Base-by-base conservation (phyloP, 2,329 filamentous ascomycete species). In the Colletotrichum liaoningense region DNA sequence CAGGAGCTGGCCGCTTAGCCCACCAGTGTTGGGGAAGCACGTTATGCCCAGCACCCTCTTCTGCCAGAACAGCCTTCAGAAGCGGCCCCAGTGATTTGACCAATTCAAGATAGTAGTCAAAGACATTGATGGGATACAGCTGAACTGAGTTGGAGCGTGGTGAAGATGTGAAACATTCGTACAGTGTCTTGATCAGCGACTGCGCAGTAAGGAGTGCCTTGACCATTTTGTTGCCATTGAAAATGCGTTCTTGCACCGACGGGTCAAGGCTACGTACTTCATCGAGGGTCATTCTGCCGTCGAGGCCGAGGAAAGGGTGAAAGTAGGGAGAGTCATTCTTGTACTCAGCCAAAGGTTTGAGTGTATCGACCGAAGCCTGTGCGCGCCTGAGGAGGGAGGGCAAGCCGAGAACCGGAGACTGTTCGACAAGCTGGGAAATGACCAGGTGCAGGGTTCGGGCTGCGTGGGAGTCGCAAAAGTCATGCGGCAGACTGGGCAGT, bases 121-220 rank as follows among this genome's bases (percentile, higher is more conserved):
- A 94, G 26, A 97, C 88, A 79, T 97, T 97, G 77, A 97, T 89
- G 30, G 91, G 89, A 67, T 90, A 91, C 78, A 98, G 93, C 12
- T 93, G 89, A 35, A 91, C 89, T 11, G 85, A 85, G 64, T 90
- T 87, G 30, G 92, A 89, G 70, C 94, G 89, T 67, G 90, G 89
- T 70, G 91, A 90, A 79, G 90, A 92, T 63, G 92, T 91, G 80
- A 94, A 98, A 72, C 93, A 92, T 70, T 93, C 89, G 42, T 91
- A 92, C 42, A 97, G 87, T 26, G 94, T 91, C 77, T 92, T 92
- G 52, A 95, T 90, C 9, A 98, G 88, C 3, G 91, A 92, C 79
- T 97, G 93, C 12, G 93, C 88, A 66, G 92, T 92, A 55, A 96
- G 89, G 66, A 99, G 85, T 60, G 94, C 91, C 81, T 97, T 97